Conservation (phyloP, 2,329 filamentous ascomycete species). For the Claviceps humidiphila region DNA sequence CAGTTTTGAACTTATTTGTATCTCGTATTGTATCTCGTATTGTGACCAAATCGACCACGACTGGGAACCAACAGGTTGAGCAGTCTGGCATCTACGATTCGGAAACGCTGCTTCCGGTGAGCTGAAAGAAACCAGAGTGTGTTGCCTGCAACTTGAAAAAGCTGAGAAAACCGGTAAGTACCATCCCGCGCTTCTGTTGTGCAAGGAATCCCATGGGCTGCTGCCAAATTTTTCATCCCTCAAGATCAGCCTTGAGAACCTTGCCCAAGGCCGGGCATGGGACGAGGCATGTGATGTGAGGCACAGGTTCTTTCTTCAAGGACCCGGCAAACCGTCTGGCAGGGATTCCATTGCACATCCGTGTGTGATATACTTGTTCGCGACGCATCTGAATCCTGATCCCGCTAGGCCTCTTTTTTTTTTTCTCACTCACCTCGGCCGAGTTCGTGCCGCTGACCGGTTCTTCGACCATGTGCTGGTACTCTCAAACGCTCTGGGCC, state of each 20-base stretch:
- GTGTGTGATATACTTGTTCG: slow-evolving; percentile 9
- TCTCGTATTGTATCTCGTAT: background rate
- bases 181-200: background rate
- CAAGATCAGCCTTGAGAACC: background rate
- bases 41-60: background rate
- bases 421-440: slow-evolving; percentile 5
- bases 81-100: background rate
- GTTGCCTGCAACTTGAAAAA: background rate
- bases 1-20: background rate
- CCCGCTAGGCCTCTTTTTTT: slow-evolving; percentile 6
- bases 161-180: slow-evolving; percentile 2
- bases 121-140: background rate
- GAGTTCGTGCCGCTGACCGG: slow-evolving; percentile 9
- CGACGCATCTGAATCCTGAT: slow-evolving; percentile 5
- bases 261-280: background rate
- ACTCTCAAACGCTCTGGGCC: slow-evolving; percentile 71
- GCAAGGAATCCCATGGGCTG: background rate
- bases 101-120: background rate
- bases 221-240: background rate
- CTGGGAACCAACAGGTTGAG: background rate
- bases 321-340: background rate
- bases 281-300: background rate
- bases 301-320: background rate
- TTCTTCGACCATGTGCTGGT: slow-evolving; percentile 70
- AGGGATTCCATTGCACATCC: slow-evolving; percentile 3